These are phyloP conservation scores for Corinectria fuckeliana DNA, from an alignment of 2,329 filamentous ascomycete species.

Conservation along the genomic window DNA sequence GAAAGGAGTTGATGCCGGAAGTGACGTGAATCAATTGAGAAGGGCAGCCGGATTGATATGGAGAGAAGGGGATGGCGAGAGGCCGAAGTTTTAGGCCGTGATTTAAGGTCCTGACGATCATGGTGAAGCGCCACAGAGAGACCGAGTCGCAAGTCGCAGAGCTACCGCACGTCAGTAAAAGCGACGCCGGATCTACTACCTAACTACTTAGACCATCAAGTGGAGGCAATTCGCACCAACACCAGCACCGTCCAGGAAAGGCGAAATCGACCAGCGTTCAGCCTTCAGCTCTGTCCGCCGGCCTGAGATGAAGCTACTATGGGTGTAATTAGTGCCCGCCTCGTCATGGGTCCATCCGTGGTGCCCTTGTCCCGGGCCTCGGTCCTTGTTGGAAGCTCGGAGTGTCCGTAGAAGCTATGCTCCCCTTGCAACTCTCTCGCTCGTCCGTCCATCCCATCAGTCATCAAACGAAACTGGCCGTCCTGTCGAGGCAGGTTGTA, in stretches of 20 bases:
- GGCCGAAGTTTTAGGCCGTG: no score
- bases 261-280: not conserved
- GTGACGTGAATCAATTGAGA: not conserved
- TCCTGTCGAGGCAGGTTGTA: slow-evolving; percentile 11
- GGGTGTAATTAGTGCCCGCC: slow-evolving; percentile 11
- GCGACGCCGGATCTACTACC: no score
- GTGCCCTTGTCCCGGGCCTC: not conserved
- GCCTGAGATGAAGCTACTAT: slow-evolving; percentile 8
- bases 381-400: not conserved
- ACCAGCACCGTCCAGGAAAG: slow-evolving; percentile 5
- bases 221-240: slow-evolving; percentile 1
- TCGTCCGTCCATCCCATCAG: slow-evolving; percentile 6
- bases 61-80: not conserved
- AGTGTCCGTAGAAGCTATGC: slow-evolving; percentile 1
- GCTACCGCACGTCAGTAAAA: not conserved
- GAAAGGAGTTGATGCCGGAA: not conserved
- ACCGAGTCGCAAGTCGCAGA: not conserved
- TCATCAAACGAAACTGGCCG: slow-evolving; percentile 2
- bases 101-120: not conserved
- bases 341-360: not conserved
- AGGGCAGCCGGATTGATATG: no score
- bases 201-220: slow-evolving; percentile 4
- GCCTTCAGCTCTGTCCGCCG: not conserved
- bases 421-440: not conserved
- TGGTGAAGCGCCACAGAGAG: not conserved